phyloP scores from a whole-genome alignment of 2,329 filamentous ascomycete genomes.

The Achaetomium macrosporum region DNA sequence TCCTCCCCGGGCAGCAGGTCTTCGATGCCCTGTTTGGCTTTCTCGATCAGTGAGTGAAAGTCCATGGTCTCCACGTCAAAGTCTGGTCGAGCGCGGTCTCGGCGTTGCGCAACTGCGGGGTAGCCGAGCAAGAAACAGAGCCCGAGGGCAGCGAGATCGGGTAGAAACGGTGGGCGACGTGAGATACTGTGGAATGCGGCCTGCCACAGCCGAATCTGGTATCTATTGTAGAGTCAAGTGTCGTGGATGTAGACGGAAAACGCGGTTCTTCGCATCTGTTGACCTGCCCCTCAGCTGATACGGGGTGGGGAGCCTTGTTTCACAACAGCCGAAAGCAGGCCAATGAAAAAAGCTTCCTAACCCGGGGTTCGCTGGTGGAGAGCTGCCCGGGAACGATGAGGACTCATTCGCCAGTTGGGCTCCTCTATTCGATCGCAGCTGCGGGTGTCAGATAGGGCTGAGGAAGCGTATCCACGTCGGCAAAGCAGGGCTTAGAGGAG shows the following conservation, averaged over 20 bases:
- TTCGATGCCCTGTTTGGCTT: constrained; percentile 39
- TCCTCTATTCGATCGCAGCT: neutral
- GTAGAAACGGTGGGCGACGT: constrained; percentile 1
- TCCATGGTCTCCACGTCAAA: constrained; percentile 29
- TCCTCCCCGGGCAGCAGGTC: constrained; percentile 30
- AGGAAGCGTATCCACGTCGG: constrained; percentile 3
- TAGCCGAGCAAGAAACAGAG: neutral
- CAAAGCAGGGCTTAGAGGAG: neutral
- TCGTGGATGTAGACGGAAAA: no score
- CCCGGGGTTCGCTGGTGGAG: neutral
- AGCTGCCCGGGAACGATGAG: neutral
- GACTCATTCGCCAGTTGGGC: constrained; percentile 1
- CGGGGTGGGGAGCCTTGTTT: neutral
- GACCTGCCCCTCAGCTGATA: neutral
- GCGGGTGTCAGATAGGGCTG: constrained; percentile 11
- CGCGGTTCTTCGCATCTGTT: no score
- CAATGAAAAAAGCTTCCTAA: constrained; percentile 9
- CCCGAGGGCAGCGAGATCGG: neutral
- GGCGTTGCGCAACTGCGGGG: constrained; percentile 10
- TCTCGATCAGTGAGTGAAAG: constrained; percentile 35
- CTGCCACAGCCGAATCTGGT: no score
- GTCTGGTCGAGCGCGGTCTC: neutral
- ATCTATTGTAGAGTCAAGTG: no score
- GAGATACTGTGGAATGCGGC: neutral
- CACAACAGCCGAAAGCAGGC: neutral